Evolutionary conservation across 495 filamentous ascomycete genomes (phyloP).

Genomic region (Penicillium flavigenum): DNA sequence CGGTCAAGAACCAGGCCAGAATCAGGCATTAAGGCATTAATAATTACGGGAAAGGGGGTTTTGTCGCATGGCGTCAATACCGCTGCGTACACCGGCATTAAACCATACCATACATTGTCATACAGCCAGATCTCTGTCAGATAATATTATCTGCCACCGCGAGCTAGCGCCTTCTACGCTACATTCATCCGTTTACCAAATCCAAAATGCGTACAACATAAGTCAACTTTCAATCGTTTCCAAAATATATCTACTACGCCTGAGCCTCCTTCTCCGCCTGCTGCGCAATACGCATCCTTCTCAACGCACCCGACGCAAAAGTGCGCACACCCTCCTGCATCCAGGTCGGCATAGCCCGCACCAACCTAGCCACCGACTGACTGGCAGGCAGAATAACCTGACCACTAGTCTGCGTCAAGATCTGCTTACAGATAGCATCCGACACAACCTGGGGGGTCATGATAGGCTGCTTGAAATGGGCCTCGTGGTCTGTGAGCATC

Average conservation of each 20-base stretch:
- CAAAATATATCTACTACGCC: background rate
- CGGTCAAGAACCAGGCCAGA: too few relatives aligned
- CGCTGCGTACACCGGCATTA: too few relatives aligned
- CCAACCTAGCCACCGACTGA: conserved; percentile 25
- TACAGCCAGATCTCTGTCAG: too few relatives aligned
- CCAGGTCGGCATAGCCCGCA: conserved; percentile 44
- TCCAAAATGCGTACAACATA: background rate
- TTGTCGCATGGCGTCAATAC: too few relatives aligned
- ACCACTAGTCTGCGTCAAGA: conserved; percentile 43
- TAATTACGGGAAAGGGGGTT: too few relatives aligned
- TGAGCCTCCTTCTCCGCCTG: conserved; percentile 6
- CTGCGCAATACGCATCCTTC: conserved; percentile 16
- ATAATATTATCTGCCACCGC: too few relatives aligned
- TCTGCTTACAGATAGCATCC: conserved; percentile 41
- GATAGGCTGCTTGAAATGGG: conserved; percentile 39
- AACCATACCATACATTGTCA: too few relatives aligned
- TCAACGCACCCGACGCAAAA: conserved; percentile 25
- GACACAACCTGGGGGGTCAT: conserved; percentile 40
- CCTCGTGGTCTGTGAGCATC: conserved; percentile 38
- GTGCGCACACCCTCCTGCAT: conserved; percentile 39
- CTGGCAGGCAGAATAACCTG: conserved; percentile 39
- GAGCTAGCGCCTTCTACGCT: too few relatives aligned
- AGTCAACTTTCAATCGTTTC: background rate
- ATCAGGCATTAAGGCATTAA: too few relatives aligned
- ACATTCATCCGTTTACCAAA: background rate